A percentile compares a stretch with the other conserved stretches of the same genome.
These are phyloP conservation scores for Strobilomyces confusus DNA, from an alignment of 768 basidiomycete species.

Conservation along the genomic window DNA sequence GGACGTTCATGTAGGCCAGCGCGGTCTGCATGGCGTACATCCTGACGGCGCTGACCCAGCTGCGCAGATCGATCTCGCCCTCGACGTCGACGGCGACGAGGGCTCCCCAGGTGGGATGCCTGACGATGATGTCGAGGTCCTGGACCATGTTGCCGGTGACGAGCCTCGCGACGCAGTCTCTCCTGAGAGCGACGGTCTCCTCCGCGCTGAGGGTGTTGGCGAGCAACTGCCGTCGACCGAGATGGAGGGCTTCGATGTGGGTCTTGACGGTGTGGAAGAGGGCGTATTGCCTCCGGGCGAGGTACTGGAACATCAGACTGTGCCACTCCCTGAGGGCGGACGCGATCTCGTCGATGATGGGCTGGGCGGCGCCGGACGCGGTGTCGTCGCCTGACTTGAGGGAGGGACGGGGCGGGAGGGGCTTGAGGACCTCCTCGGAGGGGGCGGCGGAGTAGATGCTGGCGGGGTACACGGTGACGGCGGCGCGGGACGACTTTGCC, in stretches of 20 bases:
- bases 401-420: slow-evolving; percentile 86
- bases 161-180: slow-evolving; percentile 83
- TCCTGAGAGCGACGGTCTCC: slow-evolving; percentile 75
- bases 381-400: slow-evolving; percentile 95
- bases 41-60: slow-evolving; percentile 84
- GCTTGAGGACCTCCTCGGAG: slow-evolving; percentile 63
- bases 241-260: slow-evolving; percentile 87
- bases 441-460: slow-evolving; percentile 74
- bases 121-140: slow-evolving; percentile 91
- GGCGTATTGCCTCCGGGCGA: slow-evolving; percentile 83
- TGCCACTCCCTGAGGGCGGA: slow-evolving; percentile 97
- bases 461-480: slow-evolving; percentile 66
- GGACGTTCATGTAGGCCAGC: slow-evolving; percentile 69
- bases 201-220: slow-evolving; percentile 84
- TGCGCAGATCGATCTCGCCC: slow-evolving; percentile 72
- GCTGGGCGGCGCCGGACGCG: slow-evolving; percentile 72
- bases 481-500: slow-evolving; percentile 67
- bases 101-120: slow-evolving; percentile 88
- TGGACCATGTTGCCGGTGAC: slow-evolving; percentile 91
- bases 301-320: slow-evolving; percentile 84
- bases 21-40: slow-evolving; percentile 91
- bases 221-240: slow-evolving; percentile 87
- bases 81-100: slow-evolving; percentile 89
- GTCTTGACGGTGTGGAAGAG: slow-evolving; percentile 83
- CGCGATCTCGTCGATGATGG: slow-evolving; percentile 95